Conservation (phyloP, 1,139 yeast genomes). For the Scheffersomyces segobiensis region DNA sequence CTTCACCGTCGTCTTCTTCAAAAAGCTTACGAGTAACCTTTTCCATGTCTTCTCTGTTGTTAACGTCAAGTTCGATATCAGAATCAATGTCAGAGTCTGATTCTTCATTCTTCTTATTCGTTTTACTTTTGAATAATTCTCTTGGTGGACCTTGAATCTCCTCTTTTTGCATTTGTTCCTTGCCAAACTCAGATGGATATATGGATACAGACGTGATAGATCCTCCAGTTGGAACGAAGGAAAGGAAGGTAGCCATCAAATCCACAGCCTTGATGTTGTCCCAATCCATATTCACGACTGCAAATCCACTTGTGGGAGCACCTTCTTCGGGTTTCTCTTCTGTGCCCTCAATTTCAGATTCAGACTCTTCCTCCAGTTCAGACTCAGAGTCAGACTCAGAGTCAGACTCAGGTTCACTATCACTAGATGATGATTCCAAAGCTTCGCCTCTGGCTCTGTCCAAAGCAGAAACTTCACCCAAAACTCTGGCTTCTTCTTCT, state of each 20-base stretch:
- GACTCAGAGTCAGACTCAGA: slow-evolving; percentile 32
- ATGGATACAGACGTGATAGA: slow-evolving; percentile 67
- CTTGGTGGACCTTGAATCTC: slow-evolving; percentile 91
- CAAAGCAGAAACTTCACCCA: slow-evolving; percentile 23
- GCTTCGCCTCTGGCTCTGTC: slow-evolving; percentile 78
- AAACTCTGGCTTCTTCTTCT: slow-evolving; percentile 14
- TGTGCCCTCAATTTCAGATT: slow-evolving; percentile 57
- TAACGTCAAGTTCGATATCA: slow-evolving; percentile 49
- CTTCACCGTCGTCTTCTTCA: slow-evolving; percentile 70
- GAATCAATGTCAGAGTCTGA: slow-evolving; percentile 38
- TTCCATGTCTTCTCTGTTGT: slow-evolving; percentile 43
- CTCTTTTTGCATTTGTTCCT: slow-evolving; percentile 87
- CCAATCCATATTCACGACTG: slow-evolving; percentile 97
- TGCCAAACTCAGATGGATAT: slow-evolving; percentile 94
- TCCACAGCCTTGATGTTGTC: slow-evolving; percentile 87
- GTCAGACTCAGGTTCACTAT: slow-evolving; percentile 22
- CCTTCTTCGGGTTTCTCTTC: slow-evolving; percentile 73
- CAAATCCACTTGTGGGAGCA: slow-evolving; percentile 79
- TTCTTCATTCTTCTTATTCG: slow-evolving; percentile 20
- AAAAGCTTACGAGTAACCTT: slow-evolving; percentile 66
- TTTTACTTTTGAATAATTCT: slow-evolving; percentile 62
- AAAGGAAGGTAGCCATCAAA: slow-evolving; percentile 82
- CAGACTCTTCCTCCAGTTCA: slow-evolving; percentile 40
- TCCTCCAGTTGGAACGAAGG: slow-evolving; percentile 83
- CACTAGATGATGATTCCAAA: slow-evolving; percentile 24